Base-by-base conservation (phyloP, 345 rosid species). In the Punica granatum region DNA sequence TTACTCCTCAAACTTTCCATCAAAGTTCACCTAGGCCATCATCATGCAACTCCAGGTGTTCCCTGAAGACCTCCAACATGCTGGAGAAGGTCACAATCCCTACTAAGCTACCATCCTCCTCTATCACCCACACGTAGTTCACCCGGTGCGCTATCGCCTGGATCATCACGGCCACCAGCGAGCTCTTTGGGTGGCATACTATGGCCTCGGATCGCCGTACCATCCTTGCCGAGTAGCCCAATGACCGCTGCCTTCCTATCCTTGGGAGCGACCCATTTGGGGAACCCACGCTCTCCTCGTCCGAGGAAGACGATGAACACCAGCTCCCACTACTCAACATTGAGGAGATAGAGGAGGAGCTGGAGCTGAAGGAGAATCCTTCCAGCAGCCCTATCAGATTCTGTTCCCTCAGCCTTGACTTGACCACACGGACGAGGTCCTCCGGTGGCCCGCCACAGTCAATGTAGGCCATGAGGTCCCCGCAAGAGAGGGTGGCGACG, bases 121-220 rank as follows among this genome's bases (percentile, higher is more conserved):
- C 94, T 11, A 78, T 60, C 19, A 92, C 98, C 98, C 98, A 92
- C 67, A 86, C 90, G 64, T 90, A 86, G 18, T 80, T 90, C 74
- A 87, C 88, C 37, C 97, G 81, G 41, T 88, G 90, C 30, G 97
- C 80, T 60, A 88, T 84, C 41, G 98, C 97, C 69, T 92, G 97
- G 35, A 92, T 81, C 98, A 92, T 90, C 63, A 90, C 92, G 30
- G 98, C 98, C 60, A 86, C 83, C 8, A 92, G 79, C 25, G 98
- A 90, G 70, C 96, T 92, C 82, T 78, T 83, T 0, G 83, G 78
- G 44, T 81, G 83, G 64, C 98, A 90, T 53, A 90, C 93, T 34
- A 90, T 83, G 1, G 93, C 88, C 73, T 88, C 98, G 16, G 97
- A 79, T 64, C 83, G 82, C 81, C 93, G 82, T 79, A 79, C 88